Base-by-base conservation (phyloP, 2,329 filamentous ascomycete species). In the Cercospora beticola region DNA sequence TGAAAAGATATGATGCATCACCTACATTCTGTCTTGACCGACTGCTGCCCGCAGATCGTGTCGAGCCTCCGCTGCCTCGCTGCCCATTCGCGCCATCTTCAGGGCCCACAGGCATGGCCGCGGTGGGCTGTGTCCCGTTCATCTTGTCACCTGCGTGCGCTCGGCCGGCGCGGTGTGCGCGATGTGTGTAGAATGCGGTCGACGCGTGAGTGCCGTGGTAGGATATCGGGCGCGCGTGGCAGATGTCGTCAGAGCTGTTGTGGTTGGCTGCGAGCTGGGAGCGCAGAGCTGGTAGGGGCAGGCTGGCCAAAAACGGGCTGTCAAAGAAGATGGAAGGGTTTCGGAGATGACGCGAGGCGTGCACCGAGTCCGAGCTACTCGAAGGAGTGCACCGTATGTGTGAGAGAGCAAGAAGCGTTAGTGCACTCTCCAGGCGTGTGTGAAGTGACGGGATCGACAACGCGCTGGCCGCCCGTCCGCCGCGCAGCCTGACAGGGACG, bases 41-140 rank as follows among this genome's bases (percentile, higher is more conserved):
- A 40, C 62, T 64, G 62, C 73, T 71, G 62, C 73, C 71, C 16
- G 64, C 33, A 14, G 72, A 71, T 21, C 74, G 71, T 23, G 64
- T 71, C 12, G 75, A 76, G 61, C 75, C 75, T 66, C 69, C 75
- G 36, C 73, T 76, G 68, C 70, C 74, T 70, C 76, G 68, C 70
- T 74, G 70, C 10, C 33, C 67, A 58, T 60, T 63, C 30, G 64
- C 57, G 7, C 62, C 70, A 64, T 73, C 72, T 40, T 71, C 68
- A 36, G 62, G 66, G 52, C 69, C 62, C 46, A 65, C 65, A 40
- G 70, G 62, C 70, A 73, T 73, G 30, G 70, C 52, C 21, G 70
- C 66, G 16, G 65, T 65, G 57, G 70, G 63, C 40, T 70, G 68
- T 28, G 62, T 56, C 52, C 68, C 65, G 59, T 68, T 73, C 72